Conservation (phyloP, 441 rosid species). For the Brassica balearica region DNA sequence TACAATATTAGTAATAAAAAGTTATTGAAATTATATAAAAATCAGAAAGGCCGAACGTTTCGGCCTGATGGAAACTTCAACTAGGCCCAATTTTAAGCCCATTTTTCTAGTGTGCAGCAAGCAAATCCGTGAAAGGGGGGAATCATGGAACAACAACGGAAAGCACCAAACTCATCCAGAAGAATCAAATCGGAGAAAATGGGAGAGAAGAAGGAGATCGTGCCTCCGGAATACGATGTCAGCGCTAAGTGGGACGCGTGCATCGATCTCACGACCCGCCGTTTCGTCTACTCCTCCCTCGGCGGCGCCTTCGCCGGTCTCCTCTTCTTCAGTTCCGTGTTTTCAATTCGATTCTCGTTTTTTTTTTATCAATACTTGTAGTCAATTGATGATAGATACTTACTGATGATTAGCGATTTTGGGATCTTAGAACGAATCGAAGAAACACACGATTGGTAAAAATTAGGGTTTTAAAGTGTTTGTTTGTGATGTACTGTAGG, state of each 20-base stretch:
- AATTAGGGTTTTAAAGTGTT: not conserved
- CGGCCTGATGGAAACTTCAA: not conserved
- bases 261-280: conserved; percentile 79
- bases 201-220: conserved; percentile 47
- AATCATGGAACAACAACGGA: not conserved
- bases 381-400: not conserved
- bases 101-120: not conserved
- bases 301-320: conserved; percentile 83
- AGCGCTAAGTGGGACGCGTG: conserved; percentile 92
- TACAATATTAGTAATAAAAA: not conserved
- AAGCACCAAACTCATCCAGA: not conserved
- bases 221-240: conserved; percentile 62
- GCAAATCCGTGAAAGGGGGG: not conserved
- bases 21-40: not conserved
- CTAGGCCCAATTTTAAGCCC: conserved; percentile 26
- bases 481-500: conserved; percentile 46
- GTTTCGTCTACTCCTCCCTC: conserved; percentile 74
- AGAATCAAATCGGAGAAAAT: conserved; percentile 30
- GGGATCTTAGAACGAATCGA: not conserved
- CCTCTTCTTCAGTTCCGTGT: conserved; percentile 74
- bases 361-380: too few species aligned
- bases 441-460: not conserved
- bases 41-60: not conserved
- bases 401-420: not conserved
- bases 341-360: not conserved